Evolutionary conservation across 2,329 filamentous ascomycete genomes (phyloP).

Genomic region (Rhynchosporium secalis): DNA sequence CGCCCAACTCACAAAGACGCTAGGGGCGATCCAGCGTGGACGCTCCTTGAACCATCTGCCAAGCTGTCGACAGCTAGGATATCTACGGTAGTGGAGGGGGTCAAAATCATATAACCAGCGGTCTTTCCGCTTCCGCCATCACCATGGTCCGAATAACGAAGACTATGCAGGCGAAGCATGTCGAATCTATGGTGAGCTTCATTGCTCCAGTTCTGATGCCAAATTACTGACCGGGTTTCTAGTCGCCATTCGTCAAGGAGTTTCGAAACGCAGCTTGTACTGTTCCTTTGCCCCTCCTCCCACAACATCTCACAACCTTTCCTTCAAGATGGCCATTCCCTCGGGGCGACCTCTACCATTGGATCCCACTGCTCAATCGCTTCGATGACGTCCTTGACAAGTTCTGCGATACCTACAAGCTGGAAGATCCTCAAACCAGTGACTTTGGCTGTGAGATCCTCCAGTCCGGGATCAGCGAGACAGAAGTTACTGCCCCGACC

Average conservation of each 20-base stretch:
- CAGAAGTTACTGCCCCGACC: conserved; percentile 47
- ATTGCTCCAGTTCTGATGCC: neutral
- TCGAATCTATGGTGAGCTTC: conserved; percentile 62
- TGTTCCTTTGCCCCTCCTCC: conserved; percentile 73
- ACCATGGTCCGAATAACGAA: conserved; percentile 71
- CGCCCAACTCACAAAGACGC: conserved; percentile 17
- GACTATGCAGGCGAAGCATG: conserved; percentile 65
- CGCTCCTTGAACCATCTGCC: conserved; percentile 38
- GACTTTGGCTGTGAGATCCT: conserved; percentile 71
- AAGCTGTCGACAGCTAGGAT: conserved; percentile 36
- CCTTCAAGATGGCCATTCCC: conserved; percentile 93
- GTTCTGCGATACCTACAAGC: conserved; percentile 77
- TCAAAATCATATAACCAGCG: conserved; percentile 45
- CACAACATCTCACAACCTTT: conserved; percentile 74
- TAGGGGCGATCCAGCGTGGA: conserved; percentile 41
- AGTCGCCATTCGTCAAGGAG: conserved; percentile 85
- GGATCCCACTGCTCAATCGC: conserved; percentile 90
- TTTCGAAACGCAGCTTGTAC: conserved; percentile 73
- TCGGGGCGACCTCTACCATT: conserved; percentile 94
- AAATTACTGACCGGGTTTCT: conserved; percentile 27
- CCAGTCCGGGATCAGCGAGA: conserved; percentile 45
- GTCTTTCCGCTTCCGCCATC: conserved; percentile 58
- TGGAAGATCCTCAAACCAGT: conserved; percentile 75
- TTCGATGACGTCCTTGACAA: conserved; percentile 87
- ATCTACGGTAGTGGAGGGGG: conserved; percentile 53